Evolutionary conservation across 805 yeast species (phyloP).

Genomic region (Pichia rugopelliculosa): DNA sequence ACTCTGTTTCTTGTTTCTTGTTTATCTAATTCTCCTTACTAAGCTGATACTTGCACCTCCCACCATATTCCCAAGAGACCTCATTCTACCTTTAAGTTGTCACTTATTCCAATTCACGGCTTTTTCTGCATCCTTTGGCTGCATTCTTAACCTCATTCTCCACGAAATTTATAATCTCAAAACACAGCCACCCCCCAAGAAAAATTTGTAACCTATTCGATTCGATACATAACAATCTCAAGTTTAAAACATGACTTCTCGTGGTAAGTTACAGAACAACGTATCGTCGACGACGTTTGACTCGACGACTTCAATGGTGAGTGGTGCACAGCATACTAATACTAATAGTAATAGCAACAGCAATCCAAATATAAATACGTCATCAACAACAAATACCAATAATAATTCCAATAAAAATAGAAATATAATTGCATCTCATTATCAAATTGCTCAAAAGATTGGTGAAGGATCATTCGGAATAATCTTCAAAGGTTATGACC

Average conservation of each 20-base stretch:
- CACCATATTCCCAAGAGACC: too few relatives aligned
- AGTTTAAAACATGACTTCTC: neutral
- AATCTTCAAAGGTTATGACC: constrained; percentile 72
- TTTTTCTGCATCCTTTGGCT: neutral
- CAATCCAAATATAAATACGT: neutral
- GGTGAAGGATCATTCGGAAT: constrained; percentile 88
- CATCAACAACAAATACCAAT: neutral
- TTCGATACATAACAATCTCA: neutral
- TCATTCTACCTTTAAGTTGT: too few relatives aligned
- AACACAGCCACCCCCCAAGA: neutral
- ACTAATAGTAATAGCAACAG: neutral
- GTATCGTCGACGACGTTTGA: neutral
- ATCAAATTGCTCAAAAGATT: constrained; percentile 73
- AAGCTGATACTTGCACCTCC: too few relatives aligned
- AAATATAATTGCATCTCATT: constrained; percentile 50
- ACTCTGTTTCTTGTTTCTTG: neutral
- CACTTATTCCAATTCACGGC: too few relatives aligned
- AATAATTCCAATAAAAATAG: constrained; percentile 8
- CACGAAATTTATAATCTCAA: neutral
- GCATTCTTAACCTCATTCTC: neutral
- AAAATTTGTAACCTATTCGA: neutral
- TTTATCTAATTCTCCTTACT: neutral
- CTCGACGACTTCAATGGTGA: neutral
- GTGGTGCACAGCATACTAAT: neutral
- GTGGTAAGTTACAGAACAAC: neutral